phyloP scores from a whole-genome alignment of 1,139 yeast genomes.

The Scheffersomyces illinoinensis region DNA sequence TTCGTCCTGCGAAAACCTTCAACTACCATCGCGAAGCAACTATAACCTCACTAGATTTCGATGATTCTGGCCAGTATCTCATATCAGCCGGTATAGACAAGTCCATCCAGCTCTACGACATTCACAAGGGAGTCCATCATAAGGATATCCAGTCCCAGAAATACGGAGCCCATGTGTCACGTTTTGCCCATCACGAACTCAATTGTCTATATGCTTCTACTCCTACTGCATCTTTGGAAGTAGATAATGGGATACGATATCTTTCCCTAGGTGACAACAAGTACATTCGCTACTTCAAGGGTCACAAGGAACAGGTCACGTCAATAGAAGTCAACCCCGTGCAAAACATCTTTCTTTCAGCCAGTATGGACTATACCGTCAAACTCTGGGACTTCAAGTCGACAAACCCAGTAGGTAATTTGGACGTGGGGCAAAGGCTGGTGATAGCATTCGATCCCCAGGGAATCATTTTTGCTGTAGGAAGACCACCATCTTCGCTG shows the following conservation, averaged over 20 bases:
- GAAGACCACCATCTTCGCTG: constrained; percentile 31
- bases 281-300: constrained; percentile 81
- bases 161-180: constrained; percentile 87
- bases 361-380: constrained; percentile 77
- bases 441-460: constrained; percentile 75
- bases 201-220: constrained; percentile 86
- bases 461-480: constrained; percentile 79
- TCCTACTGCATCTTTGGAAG: constrained; percentile 29
- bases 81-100: constrained; percentile 82
- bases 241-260: constrained; percentile 72
- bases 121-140: constrained; percentile 63
- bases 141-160: constrained; percentile 80
- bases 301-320: constrained; percentile 77
- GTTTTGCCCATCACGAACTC: constrained; percentile 75
- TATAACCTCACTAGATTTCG: constrained; percentile 82
- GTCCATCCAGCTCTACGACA: constrained; percentile 80
- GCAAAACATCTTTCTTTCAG: constrained; percentile 64
- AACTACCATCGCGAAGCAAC: constrained; percentile 57
- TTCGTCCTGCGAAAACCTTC: constrained; percentile 61
- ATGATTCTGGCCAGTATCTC: constrained; percentile 78
- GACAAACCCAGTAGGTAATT: constrained; percentile 59
- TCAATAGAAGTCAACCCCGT: constrained; percentile 75
- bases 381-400: constrained; percentile 84
- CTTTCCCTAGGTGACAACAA: constrained; percentile 76
- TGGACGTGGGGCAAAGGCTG: constrained; percentile 58